These are phyloP conservation scores for Ustilago shanxiensis DNA, from an alignment of 1,284 basidiomycete species.

Conservation along the genomic window DNA sequence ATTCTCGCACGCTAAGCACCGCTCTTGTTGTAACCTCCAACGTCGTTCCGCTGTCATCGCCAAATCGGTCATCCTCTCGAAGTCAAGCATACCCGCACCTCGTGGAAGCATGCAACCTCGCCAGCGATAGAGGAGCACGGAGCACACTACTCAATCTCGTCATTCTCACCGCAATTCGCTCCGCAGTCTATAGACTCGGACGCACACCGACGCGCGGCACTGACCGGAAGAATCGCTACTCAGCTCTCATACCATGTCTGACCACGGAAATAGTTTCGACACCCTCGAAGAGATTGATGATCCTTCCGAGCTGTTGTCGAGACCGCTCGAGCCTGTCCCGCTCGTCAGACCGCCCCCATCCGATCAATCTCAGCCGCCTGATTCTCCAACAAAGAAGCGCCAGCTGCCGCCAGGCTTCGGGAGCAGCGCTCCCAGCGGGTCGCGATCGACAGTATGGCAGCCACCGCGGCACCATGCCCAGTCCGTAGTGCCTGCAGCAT, in stretches of 20 bases:
- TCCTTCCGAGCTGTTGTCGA: constrained; percentile 40
- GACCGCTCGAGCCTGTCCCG: constrained; percentile 41
- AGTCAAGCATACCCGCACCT: neutral
- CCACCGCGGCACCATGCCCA: constrained; percentile 2
- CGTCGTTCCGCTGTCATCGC: neutral
- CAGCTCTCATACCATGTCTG: constrained; percentile 10
- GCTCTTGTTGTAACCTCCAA: no score
- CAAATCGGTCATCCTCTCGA: neutral
- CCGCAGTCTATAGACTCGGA: neutral
- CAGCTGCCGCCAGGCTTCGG: constrained; percentile 31
- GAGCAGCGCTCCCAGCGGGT: neutral
- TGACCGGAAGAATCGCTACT: neutral
- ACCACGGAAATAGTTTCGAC: constrained; percentile 14
- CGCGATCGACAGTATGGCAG: constrained; percentile 19
- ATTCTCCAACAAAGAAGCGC: constrained; percentile 12
- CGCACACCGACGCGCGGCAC: neutral
- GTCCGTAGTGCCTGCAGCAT: neutral
- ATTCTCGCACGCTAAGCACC: no score
- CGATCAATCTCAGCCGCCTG: neutral
- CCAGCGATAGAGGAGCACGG: neutral
- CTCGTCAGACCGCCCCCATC: constrained; percentile 22
- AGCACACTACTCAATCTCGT: neutral
- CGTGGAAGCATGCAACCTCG: neutral
- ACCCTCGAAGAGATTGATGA: constrained; percentile 53
- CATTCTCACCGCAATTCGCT: neutral